These are phyloP conservation scores for Proteromonas lacertae DNA, from an alignment of 352 stramenopile species.

Conservation along the genomic window DNA sequence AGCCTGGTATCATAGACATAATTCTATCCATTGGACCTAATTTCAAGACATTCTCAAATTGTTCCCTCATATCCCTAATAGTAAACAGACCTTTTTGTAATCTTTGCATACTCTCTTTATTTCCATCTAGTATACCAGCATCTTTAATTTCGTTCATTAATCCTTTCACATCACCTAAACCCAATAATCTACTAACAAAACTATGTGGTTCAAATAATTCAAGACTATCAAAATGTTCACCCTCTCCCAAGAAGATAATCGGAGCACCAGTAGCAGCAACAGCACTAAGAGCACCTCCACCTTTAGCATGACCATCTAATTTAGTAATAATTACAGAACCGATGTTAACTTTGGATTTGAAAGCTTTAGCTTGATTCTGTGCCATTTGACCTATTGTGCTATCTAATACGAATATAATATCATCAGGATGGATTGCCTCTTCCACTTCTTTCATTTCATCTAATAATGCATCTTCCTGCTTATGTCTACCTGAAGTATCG, in stretches of 20 bases:
- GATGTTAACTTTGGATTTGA: constrained; percentile 21
- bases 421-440: constrained; percentile 16
- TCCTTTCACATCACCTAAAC: constrained; percentile 46
- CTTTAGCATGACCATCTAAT: constrained; percentile 32
- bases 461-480: constrained; percentile 16
- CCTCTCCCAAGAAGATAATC: constrained; percentile 42
- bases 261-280: constrained; percentile 22
- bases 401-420: constrained; percentile 28
- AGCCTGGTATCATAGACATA: constrained; percentile 89
- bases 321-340: constrained; percentile 2
- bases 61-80: constrained; percentile 90
- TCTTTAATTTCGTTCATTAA: constrained; percentile 9
- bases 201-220: constrained; percentile 40
- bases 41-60: constrained; percentile 88
- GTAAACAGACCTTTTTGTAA: constrained; percentile 69
- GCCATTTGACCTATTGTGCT: constrained; percentile 42
- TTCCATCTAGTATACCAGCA: constrained; percentile 19
- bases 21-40: constrained; percentile 80
- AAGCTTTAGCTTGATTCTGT: constrained; percentile 24
- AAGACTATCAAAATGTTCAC: constrained; percentile 27
- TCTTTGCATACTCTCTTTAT: constrained; percentile 78
- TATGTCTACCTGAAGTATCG: constrained; percentile 36
- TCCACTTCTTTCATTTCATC: constrained; percentile 19
- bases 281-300: constrained; percentile 15
- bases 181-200: constrained; percentile 36